A percentile compares a stretch with the other conserved stretches of the same genome.
phyloP scores from a whole-genome alignment of 2,329 filamentous ascomycete genomes.

The Cordyceps tenuipes region DNA sequence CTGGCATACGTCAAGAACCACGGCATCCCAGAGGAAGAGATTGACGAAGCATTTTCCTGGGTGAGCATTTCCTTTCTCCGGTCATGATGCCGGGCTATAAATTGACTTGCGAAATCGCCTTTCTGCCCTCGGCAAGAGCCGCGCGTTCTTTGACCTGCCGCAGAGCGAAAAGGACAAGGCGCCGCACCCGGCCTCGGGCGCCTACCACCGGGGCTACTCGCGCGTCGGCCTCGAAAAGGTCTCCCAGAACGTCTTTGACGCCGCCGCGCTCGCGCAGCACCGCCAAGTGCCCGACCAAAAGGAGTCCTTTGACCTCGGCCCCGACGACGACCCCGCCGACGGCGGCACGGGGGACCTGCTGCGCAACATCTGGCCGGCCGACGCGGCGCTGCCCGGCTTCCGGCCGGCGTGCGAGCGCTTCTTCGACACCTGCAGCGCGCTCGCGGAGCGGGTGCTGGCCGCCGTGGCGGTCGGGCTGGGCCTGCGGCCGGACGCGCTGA shows the following conservation, averaged over 20 bases:
- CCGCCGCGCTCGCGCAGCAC: not conserved
- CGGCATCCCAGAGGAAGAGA: constrained; percentile 24
- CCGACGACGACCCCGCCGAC: constrained; percentile 22
- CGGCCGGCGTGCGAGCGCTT: constrained; percentile 42
- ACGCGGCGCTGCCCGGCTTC: constrained; percentile 19
- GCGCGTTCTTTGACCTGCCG: constrained; percentile 24
- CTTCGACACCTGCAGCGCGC: constrained; percentile 57
- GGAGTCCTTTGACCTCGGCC: constrained; percentile 33
- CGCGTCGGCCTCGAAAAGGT: constrained; percentile 28
- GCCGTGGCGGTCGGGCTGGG: constrained; percentile 69
- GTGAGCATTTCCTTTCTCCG: constrained; percentile 10
- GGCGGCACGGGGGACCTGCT: no score
- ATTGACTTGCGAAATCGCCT: no score
- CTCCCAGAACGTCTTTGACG: constrained; percentile 23
- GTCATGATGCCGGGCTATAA: no score
- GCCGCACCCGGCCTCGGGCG: constrained; percentile 24
- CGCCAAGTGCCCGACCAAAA: constrained; percentile 24
- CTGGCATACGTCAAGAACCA: constrained; percentile 29
- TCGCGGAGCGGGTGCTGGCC: constrained; percentile 67
- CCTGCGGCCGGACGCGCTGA: constrained; percentile 60
- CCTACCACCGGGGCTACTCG: constrained; percentile 30
- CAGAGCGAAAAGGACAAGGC: constrained; percentile 24
- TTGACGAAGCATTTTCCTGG: constrained; percentile 31
- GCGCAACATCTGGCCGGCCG: constrained; percentile 22
- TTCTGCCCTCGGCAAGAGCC: no score